These are phyloP conservation scores for Yamadazyma siamensis DNA, from an alignment of 1,139 yeast species.

Conservation along the genomic window DNA sequence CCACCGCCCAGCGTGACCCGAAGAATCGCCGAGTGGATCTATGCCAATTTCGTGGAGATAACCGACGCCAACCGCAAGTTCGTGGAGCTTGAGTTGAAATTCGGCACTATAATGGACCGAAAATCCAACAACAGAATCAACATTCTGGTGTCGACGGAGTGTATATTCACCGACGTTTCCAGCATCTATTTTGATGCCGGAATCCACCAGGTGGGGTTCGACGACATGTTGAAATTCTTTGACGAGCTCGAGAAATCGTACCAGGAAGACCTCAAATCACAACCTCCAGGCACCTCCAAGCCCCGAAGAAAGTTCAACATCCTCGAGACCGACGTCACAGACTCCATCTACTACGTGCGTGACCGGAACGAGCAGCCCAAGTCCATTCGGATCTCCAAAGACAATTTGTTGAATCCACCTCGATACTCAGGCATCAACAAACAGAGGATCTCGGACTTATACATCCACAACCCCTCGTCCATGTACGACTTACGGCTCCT, in stretches of 20 bases:
- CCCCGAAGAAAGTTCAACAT: slow-evolving; percentile 39
- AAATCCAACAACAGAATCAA: slow-evolving; percentile 60
- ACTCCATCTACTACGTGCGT: slow-evolving; percentile 34
- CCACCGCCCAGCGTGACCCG: slow-evolving; percentile 84
- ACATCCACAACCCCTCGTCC: slow-evolving; percentile 72
- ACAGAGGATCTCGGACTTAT: slow-evolving; percentile 65
- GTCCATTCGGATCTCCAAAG: slow-evolving; percentile 62
- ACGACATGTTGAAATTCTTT: slow-evolving; percentile 54
- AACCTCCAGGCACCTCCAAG: slow-evolving; percentile 13
- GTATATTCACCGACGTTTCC: slow-evolving; percentile 56
- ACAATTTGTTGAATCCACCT: slow-evolving; percentile 55
- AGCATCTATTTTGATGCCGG: slow-evolving; percentile 67
- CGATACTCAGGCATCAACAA: slow-evolving; percentile 71
- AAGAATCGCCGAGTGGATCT: slow-evolving; percentile 85
- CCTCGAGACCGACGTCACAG: slow-evolving; percentile 42
- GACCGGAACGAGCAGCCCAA: slow-evolving; percentile 54
- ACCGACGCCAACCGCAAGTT: slow-evolving; percentile 55
- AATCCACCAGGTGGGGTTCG: slow-evolving; percentile 65
- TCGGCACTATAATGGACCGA: slow-evolving; percentile 74
- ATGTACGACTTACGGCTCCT: slow-evolving; percentile 76
- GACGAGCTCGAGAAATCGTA: slow-evolving; percentile 50
- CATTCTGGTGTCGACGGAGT: slow-evolving; percentile 74
- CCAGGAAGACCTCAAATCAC: slow-evolving; percentile 35
- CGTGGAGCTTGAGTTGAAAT: slow-evolving; percentile 79
- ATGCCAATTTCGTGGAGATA: slow-evolving; percentile 69